Base-by-base conservation (phyloP, 345 rosid genomes). In the Pugionium dolabratum region DNA sequence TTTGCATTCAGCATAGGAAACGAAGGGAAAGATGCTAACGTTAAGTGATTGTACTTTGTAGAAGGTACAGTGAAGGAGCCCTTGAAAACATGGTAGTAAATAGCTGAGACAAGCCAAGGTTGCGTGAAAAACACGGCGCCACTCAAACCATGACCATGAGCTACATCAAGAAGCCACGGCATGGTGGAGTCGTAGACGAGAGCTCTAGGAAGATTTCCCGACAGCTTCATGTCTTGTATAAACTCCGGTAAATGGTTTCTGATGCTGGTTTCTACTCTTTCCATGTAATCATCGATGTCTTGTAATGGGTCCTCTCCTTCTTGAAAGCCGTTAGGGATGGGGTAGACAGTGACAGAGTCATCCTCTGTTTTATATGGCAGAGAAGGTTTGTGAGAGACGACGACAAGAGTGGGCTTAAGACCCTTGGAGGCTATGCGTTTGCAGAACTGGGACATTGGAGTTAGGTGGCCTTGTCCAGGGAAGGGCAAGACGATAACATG, bases 381-480 rank as follows among this genome's bases (percentile, higher is more conserved):
- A 35, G 75, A 49, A 49, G 74, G 62, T 9, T 62, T 69, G 61
- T 27, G 58, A 30, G 77, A 70, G 69, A 79, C 77, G 45, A 71
- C 36, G 69, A 79, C 27, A 4, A 80, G 51, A 27, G 84, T 83
- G 58, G 75, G 64, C 18, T 70, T 80, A 8, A 78, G 71, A 54
- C 88, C 84, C 59, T 83, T 82, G 2, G 79, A 76, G 42, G 71
- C 85, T 55, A 86, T 71, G 37, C 82, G 81, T 56, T 82, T 82
- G 66, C 79, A 82, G 77, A 83, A 82, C n/a, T 86, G 85, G 31
- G 81, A 67, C 76, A 81, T 54, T 26, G 91, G 91, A 57, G 79
- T 83, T 30, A 85, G 42, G 81, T 83, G 88, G 54, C 91, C 86
- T 73, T 83, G 91, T 6, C 26, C 63, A 4, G 84, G 79, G 54